A percentile compares a stretch with the other conserved stretches of the same genome.
Conservation (phyloP, 2,329 filamentous ascomycete species). For the Oidium heveae region DNA sequence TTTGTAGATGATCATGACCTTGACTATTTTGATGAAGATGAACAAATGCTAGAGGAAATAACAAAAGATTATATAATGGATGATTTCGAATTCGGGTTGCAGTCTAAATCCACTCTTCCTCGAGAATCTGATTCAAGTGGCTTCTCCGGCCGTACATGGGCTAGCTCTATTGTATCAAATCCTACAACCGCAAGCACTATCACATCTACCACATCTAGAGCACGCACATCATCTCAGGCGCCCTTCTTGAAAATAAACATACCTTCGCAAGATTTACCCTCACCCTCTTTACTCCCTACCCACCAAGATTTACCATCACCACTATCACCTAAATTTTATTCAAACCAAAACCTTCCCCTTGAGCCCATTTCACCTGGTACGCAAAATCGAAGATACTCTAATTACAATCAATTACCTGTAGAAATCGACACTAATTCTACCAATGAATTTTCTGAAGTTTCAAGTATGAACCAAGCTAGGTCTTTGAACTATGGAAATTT, state of each 20-base stretch:
- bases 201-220: constrained; percentile 48
- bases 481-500: no score
- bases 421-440: no score
- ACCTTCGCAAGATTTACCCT: constrained; percentile 10
- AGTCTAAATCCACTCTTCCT: constrained; percentile 41
- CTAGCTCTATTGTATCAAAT: constrained; percentile 53
- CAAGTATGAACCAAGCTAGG: no score
- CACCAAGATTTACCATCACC: neutral
- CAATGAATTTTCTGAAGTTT: no score
- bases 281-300: constrained; percentile 18
- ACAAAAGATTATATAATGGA: constrained; percentile 61
- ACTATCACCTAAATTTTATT: neutral
- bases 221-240: constrained; percentile 9
- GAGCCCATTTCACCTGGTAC: neutral
- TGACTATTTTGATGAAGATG: constrained; percentile 31
- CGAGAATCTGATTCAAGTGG: constrained; percentile 65
- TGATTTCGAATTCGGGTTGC: constrained; percentile 51
- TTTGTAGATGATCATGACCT: constrained; percentile 37
- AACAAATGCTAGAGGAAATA: constrained; percentile 67
- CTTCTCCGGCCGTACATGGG: constrained; percentile 54
- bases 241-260: constrained; percentile 6
- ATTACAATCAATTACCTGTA: no score
- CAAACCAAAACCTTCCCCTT: neutral
- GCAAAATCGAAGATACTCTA: no score
- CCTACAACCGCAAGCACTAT: constrained; percentile 41